phyloP scores from a whole-genome alignment of 1,284 basidiomycete genomes.

The Rhodotorula sp. region DNA sequence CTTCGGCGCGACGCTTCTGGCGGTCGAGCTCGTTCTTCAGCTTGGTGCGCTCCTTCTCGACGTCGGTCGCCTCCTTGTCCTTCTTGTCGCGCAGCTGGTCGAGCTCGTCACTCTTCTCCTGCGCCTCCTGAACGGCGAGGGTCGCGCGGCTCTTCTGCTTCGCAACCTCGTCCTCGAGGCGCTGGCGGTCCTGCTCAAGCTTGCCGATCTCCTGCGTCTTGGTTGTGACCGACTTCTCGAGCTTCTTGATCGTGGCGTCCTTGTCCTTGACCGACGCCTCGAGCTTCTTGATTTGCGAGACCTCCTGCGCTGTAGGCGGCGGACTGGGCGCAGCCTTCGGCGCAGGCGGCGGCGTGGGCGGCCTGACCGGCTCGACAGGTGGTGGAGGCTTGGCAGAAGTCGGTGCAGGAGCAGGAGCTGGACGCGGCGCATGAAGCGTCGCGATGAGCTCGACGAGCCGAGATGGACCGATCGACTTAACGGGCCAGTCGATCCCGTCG shows the following conservation, averaged over 20 bases:
- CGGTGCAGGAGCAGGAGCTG: neutral
- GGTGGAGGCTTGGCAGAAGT: neutral
- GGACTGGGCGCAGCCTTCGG: neutral
- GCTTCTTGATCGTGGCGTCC: neutral
- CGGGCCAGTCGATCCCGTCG: neutral
- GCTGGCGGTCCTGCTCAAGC: neutral
- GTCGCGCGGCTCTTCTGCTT: neutral
- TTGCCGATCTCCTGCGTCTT: neutral
- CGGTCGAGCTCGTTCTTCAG: slow-evolving; percentile 5
- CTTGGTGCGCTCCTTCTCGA: slow-evolving; percentile 5
- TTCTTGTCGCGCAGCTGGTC: neutral
- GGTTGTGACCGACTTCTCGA: neutral
- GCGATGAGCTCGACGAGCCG: neutral
- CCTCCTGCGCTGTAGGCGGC: neutral
- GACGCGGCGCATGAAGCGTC: neutral
- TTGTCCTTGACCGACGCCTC: neutral
- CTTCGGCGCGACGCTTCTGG: slow-evolving; percentile 8
- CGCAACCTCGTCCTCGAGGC: slow-evolving; percentile 1
- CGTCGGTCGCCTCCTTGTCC: neutral
- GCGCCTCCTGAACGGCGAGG: neutral
- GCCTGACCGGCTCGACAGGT: no score
- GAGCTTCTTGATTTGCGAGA: neutral
- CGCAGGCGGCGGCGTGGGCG: neutral
- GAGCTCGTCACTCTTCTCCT: slow-evolving; percentile 4
- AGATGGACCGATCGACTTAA: neutral